Evolutionary conservation across 2,329 filamentous ascomycete genomes (phyloP).

Genomic region (Fusarium nematophilum): DNA sequence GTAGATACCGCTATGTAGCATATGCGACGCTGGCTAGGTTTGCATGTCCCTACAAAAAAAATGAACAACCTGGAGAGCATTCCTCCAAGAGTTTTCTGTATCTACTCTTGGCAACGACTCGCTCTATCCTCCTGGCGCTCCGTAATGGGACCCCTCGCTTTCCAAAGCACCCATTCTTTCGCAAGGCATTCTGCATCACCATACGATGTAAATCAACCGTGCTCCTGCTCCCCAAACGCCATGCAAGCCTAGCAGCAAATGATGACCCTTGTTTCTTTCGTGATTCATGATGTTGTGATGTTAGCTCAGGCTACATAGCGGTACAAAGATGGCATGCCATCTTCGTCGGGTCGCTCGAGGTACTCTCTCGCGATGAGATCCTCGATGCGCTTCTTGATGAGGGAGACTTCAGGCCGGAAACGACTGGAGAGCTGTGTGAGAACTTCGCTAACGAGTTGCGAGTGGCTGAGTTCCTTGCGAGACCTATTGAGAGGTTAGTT

Average conservation of each 20-base stretch:
- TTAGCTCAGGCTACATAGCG: conserved; percentile 72
- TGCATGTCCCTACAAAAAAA: not conserved
- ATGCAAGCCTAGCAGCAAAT: conserved; percentile 23
- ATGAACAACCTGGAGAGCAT: not conserved
- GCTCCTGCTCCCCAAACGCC: conserved; percentile 37
- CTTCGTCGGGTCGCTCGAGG: conserved; percentile 76
- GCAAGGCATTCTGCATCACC: conserved; percentile 17
- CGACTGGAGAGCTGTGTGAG: conserved; percentile 74
- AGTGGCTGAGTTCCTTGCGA: conserved; percentile 77
- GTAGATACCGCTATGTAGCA: not conserved
- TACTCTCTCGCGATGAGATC: conserved; percentile 82
- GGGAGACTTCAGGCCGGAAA: conserved; percentile 80
- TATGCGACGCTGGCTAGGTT: no score
- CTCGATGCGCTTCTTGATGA: conserved; percentile 87
- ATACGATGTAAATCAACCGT: conserved; percentile 31
- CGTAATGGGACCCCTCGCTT: conserved; percentile 17
- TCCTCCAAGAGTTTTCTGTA: not conserved
- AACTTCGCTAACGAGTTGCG: conserved; percentile 77
- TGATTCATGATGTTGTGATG: conserved; percentile 36
- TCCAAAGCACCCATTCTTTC: conserved; percentile 30
- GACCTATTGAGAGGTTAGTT: conserved; percentile 61
- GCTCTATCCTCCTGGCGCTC: not conserved
- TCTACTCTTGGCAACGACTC: not conserved
- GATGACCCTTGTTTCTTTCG: conserved; percentile 31
- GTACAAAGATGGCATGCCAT: conserved; percentile 72